Evolutionary conservation across 495 filamentous ascomycete genomes (phyloP), one percentile per base, ranked within the genome.

Genomic region (Aspergillus baeticus): DNA sequence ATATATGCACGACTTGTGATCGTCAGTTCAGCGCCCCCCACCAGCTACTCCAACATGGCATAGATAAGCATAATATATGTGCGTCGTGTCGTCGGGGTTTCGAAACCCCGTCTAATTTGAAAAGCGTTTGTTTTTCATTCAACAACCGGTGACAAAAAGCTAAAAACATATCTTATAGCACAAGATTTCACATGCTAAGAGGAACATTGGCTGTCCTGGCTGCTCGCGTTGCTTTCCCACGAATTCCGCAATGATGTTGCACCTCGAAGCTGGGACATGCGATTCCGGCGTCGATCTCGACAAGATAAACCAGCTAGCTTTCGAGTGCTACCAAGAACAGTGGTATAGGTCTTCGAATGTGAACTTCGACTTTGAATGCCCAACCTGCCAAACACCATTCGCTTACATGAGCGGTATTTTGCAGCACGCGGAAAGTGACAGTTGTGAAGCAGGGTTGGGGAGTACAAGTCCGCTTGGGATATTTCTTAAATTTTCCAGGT

Each of bases 1-100:
- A 45, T n/a, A 23, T 45, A 45, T 45, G 42, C 42, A 45, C 42
- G 22, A n/a, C 18, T 45, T 45, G 42, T 45, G 22, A 45, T 23
- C 42, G 42, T 7, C 42, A 45, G n/a, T 45, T 45, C n/a, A 45
- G 20, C 15, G 10, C 18, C 6, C 42, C 42, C n/a, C 17, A 18
- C 18, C 6, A 45, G 18, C 42, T 45, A 10, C 5, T 45, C 20
- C 42, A 45, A 20, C 42, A 45, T 5, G 42, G 23, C n/a, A n/a
- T 45, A 22, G 42, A 21, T 2, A 45, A 45, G 42, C 42, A 45
- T 45, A 26, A 22, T 45, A 45, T 45, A 20, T 45, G 42, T 26
- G 17, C 15, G 42, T 10, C 42, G 22, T 45, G 42, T 23, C 42
- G 22, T 45, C 42, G 42, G 22, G 20, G 23, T 45, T 45, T 45